These are phyloP conservation scores for Penicillium sp. DNA, from an alignment of 2,329 filamentous ascomycete genomes.

Conservation along the genomic window DNA sequence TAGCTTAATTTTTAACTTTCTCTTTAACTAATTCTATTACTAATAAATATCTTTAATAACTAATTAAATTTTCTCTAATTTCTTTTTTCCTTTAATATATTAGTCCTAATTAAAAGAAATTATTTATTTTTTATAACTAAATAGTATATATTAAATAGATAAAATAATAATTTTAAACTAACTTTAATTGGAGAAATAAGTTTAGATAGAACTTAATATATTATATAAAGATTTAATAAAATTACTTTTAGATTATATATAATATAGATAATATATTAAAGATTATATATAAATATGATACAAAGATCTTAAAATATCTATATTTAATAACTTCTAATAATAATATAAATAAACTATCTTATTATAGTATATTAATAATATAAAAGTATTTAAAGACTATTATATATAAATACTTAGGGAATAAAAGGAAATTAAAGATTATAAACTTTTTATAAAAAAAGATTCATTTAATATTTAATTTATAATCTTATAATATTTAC, in stretches of 20 bases:
- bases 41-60: too few relatives aligned
- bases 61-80: too few relatives aligned
- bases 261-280: neutral
- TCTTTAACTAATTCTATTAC: too few relatives aligned
- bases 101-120: neutral
- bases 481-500: too few relatives aligned
- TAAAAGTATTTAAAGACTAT: neutral
- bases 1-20: too few relatives aligned
- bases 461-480: too few relatives aligned
- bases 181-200: neutral
- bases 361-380: neutral
- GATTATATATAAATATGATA: neutral
- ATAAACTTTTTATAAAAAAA: too few relatives aligned
- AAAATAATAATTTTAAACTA: neutral
- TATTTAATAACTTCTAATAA: neutral
- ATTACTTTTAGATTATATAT: neutral
- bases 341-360: neutral
- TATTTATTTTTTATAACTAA: neutral
- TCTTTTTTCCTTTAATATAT: neutral
- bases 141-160: neutral
- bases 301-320: neutral
- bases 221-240: neutral
- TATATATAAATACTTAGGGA: too few relatives aligned
- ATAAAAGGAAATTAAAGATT: too few relatives aligned
- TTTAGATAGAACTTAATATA: neutral